Conservation (phyloP, 2,329 filamentous ascomycete species). For the Aspergillus sergii region DNA sequence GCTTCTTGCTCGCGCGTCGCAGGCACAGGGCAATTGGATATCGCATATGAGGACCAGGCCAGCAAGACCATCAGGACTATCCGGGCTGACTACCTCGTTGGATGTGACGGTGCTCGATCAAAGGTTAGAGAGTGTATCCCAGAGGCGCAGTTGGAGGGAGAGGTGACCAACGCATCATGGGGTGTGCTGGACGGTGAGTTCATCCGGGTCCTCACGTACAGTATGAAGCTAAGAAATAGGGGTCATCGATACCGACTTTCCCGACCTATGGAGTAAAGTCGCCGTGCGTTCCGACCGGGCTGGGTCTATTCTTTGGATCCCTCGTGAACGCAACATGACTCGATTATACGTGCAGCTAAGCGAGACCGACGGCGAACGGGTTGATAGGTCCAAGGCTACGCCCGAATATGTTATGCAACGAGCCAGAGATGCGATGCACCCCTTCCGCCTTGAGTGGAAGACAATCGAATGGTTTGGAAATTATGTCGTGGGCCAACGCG, state of each 20-base stretch:
- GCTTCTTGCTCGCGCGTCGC: not conserved
- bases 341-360: constrained; percentile 56
- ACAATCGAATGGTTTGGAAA: too few relatives aligned
- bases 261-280: too few relatives aligned
- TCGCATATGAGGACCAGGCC: not conserved
- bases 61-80: not conserved
- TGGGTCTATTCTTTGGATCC: constrained; percentile 73
- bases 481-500: too few relatives aligned
- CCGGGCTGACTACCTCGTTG: not conserved
- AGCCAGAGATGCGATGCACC: too few relatives aligned
- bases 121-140: not conserved
- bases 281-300: constrained; percentile 47
- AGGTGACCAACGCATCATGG: not conserved
- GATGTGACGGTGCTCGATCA: not conserved
- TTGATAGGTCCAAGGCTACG: too few relatives aligned
- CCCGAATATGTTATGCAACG: too few relatives aligned
- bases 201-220: not conserved
- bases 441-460: too few relatives aligned
- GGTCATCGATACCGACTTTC: not conserved
- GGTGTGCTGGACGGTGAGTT: not conserved
- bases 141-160: not conserved
- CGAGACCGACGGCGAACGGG: constrained; percentile 18
- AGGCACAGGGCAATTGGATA: not conserved
- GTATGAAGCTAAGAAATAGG: not conserved
- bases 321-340: constrained; percentile 72